Evolutionary conservation across 2,329 filamentous ascomycete species (phyloP).

Genomic region (Sphaerulina vaccinii): DNA sequence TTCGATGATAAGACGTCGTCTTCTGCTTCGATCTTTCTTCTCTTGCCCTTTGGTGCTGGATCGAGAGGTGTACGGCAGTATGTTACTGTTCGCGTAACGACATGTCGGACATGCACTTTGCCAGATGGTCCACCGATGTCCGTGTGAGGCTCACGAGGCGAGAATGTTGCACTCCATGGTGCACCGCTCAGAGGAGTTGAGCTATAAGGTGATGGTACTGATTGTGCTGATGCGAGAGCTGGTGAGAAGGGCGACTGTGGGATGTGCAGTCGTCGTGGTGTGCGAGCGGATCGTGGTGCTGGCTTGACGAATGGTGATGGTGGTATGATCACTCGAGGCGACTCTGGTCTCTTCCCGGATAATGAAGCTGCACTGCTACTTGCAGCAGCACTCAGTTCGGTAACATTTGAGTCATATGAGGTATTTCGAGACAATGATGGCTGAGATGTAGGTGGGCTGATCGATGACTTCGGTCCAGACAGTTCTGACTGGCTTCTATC

Average conservation of each 20-base stretch:
- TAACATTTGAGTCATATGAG: conserved; percentile 32
- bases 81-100: conserved; percentile 90
- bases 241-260: conserved; percentile 73
- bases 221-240: conserved; percentile 27
- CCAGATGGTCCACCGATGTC: conserved; percentile 33
- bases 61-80: conserved; percentile 75
- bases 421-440: conserved; percentile 38
- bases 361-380: conserved; percentile 22
- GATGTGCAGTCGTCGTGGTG: conserved; percentile 67
- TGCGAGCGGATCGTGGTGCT: conserved; percentile 60
- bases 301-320: conserved; percentile 48
- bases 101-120: conserved; percentile 73
- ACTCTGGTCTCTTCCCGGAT: conserved; percentile 29
- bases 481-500: conserved; percentile 27
- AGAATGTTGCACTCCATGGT: conserved; percentile 47
- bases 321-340: conserved; percentile 46
- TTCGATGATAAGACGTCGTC: conserved; percentile 21
- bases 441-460: conserved; percentile 34
- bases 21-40: conserved; percentile 65
- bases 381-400: conserved; percentile 21
- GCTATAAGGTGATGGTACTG: conserved; percentile 70
- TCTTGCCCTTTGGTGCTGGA: conserved; percentile 87
- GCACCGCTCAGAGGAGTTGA: conserved; percentile 37
- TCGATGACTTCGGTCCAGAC: conserved; percentile 36
- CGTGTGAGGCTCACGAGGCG: conserved; percentile 64